These are phyloP conservation scores for Eustoma russellianum DNA, from an alignment of 257 asterid genomes.

Conservation along the genomic window DNA sequence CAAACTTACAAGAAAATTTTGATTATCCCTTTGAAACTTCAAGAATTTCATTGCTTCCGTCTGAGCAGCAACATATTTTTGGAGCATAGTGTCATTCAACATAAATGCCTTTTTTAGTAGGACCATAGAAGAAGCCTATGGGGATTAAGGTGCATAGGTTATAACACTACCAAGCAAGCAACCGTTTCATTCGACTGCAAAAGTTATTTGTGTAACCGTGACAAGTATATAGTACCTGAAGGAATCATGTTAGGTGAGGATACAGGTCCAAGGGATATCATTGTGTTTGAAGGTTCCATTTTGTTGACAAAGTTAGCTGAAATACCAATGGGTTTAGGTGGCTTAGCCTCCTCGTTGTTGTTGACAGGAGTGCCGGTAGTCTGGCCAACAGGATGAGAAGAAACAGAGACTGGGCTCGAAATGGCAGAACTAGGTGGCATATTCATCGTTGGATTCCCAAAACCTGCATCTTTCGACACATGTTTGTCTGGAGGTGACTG, in stretches of 20 bases:
- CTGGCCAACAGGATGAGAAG: constrained; percentile 49
- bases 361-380: constrained; percentile 20
- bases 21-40: neutral
- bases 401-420: constrained; percentile 54
- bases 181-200: neutral
- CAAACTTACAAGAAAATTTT: neutral
- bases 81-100: neutral
- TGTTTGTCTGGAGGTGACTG: constrained; percentile 35
- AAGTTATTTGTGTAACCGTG: neutral
- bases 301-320: constrained; percentile 21
- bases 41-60: neutral
- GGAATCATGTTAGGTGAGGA: constrained; percentile 30
- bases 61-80: neutral
- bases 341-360: constrained; percentile 25
- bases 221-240: constrained; percentile 35
- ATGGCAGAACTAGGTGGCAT: constrained; percentile 32
- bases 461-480: constrained; percentile 30
- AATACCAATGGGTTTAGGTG: constrained; percentile 23
- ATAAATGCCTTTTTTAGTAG: neutral
- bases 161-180: neutral
- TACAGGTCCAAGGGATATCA: constrained; percentile 35
- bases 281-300: constrained; percentile 35
- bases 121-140: neutral
- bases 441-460: constrained; percentile 28
- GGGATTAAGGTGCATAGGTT: too few species aligned